These are phyloP conservation scores for Penicillium corylophilum DNA, from an alignment of 2,329 filamentous ascomycete species.

Conservation along the genomic window DNA sequence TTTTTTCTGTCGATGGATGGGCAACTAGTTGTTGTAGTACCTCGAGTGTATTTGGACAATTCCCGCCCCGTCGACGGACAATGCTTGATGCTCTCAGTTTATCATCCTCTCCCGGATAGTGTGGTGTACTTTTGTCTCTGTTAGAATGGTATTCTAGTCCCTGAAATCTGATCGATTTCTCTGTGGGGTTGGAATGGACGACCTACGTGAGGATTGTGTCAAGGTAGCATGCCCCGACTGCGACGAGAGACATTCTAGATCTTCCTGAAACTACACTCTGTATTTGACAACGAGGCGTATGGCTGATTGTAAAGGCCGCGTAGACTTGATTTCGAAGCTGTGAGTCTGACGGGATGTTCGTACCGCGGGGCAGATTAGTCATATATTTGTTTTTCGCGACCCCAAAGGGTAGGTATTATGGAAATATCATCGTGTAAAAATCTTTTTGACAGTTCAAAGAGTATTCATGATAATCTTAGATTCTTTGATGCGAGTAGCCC, in stretches of 20 bases:
- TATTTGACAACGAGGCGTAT: neutral
- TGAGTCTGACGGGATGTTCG: neutral
- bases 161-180: neutral
- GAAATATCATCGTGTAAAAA: too few species aligned
- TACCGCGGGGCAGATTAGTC: slow-evolving; percentile 24
- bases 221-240: slow-evolving; percentile 67
- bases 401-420: too few species aligned
- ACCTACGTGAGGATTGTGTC: slow-evolving; percentile 67
- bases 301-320: neutral
- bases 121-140: slow-evolving; percentile 36
- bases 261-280: neutral
- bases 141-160: neutral
- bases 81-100: slow-evolving; percentile 67
- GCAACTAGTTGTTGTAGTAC: slow-evolving; percentile 64
- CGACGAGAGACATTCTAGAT: slow-evolving; percentile 48
- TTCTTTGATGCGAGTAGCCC: neutral
- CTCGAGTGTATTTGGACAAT: slow-evolving; percentile 69
- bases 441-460: too few species aligned
- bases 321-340: neutral
- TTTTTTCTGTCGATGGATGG: slow-evolving; percentile 3
- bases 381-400: neutral
- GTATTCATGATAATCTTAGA: neutral
- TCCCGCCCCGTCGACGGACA: slow-evolving; percentile 65
- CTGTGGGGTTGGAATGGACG: neutral
- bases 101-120: slow-evolving; percentile 68